Evolutionary conservation across 1,139 yeast species (phyloP).

Genomic region (Pichia sp.): DNA sequence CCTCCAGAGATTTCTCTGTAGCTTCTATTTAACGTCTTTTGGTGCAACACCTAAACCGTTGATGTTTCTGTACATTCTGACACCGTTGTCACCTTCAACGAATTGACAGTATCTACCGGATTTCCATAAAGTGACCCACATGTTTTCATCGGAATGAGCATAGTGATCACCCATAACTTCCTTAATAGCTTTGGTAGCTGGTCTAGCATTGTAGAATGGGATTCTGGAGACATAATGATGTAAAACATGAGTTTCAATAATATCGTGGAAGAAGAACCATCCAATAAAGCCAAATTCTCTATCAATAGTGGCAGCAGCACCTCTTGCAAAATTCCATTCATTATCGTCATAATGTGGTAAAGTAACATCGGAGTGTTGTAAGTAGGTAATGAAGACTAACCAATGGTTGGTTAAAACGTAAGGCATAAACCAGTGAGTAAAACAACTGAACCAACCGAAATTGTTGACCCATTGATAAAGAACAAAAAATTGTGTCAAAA

Average conservation of each 20-base stretch:
- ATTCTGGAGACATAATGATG: conserved; percentile 57
- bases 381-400: conserved; percentile 53
- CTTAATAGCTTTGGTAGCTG: conserved; percentile 49
- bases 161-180: conserved; percentile 56
- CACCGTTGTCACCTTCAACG: conserved; percentile 55
- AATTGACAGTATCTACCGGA: conserved; percentile 48
- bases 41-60: conserved; percentile 39
- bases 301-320: conserved; percentile 61
- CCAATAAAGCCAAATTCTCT: conserved; percentile 56
- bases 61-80: conserved; percentile 50
- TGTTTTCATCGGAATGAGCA: conserved; percentile 42
- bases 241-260: conserved; percentile 56
- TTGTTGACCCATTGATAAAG: conserved; percentile 41
- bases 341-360: conserved; percentile 51
- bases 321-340: conserved; percentile 59
- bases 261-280: conserved; percentile 51
- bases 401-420: conserved; percentile 54
- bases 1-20: too few relatives aligned
- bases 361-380: conserved; percentile 51
- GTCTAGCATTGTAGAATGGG: conserved; percentile 56
- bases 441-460: conserved; percentile 40
- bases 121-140: conserved; percentile 54
- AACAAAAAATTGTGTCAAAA: conserved; percentile 32
- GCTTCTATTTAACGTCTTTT: background rate
- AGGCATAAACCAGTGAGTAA: conserved; percentile 48